Evolutionary conservation across 257 asterid species (phyloP).

Genomic region (Scutellaria galericulata): DNA sequence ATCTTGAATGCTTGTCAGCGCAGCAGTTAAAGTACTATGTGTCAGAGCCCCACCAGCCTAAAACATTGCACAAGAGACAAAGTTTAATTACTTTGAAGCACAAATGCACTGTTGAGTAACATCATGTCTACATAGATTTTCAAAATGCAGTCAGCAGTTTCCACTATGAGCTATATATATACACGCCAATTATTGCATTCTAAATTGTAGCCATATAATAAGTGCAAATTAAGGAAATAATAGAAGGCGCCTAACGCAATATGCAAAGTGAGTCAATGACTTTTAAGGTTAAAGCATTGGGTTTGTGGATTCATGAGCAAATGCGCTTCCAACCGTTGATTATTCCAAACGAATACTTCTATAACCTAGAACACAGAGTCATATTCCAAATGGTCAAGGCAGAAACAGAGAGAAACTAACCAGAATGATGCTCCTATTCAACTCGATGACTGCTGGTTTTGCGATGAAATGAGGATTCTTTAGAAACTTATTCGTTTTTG

Average conservation of each 20-base stretch:
- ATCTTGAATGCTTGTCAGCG: slow-evolving; percentile 82
- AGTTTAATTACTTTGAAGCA: slow-evolving; percentile 23
- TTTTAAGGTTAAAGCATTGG: slow-evolving; percentile 14
- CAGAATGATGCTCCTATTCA: slow-evolving; percentile 91
- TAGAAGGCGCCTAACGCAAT: background rate
- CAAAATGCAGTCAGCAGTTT: slow-evolving; percentile 30
- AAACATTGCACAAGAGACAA: slow-evolving; percentile 37
- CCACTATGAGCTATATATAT: slow-evolving; percentile 14
- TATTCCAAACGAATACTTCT: slow-evolving; percentile 1
- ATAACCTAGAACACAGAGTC: background rate
- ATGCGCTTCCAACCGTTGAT: slow-evolving; percentile 1
- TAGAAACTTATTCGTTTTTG: slow-evolving; percentile 76
- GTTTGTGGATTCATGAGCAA: slow-evolving; percentile 13
- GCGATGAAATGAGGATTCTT: slow-evolving; percentile 97
- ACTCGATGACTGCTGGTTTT: slow-evolving; percentile 88
- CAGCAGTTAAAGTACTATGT: slow-evolving; percentile 62
- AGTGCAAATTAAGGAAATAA: slow-evolving; percentile 18
- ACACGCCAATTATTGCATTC: slow-evolving; percentile 7
- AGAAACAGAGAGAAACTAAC: slow-evolving; percentile 45
- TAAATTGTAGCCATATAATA: slow-evolving; percentile 9
- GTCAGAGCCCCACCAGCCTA: slow-evolving; percentile 95
- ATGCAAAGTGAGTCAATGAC: slow-evolving; percentile 2
- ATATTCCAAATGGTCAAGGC: slow-evolving; percentile 19
- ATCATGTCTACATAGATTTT: slow-evolving; percentile 13
- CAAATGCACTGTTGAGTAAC: background rate